Evolutionary conservation across 129 eudicot genomes (phyloP).

Genomic region (Ambrosia artemisiifolia): DNA sequence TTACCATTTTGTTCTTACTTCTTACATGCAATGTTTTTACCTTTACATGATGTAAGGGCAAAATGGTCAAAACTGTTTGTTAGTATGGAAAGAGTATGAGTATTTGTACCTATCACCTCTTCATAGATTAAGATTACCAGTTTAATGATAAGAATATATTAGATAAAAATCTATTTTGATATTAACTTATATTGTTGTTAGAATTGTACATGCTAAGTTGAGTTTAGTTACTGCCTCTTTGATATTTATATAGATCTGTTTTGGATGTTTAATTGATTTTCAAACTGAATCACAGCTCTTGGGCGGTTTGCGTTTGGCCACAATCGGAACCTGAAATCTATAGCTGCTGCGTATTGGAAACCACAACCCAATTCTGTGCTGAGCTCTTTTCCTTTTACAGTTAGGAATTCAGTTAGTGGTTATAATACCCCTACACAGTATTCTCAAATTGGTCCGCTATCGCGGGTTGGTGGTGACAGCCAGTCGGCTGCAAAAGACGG

Average conservation of each 20-base stretch:
- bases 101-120: neutral
- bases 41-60: neutral
- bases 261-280: neutral
- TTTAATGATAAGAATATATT: neutral
- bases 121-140: neutral
- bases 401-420: slow-evolving; percentile 66
- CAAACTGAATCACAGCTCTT: slow-evolving; percentile 58
- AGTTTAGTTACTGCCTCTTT: neutral
- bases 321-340: slow-evolving; percentile 80
- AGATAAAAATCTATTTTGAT: neutral
- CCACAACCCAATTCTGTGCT: slow-evolving; percentile 74
- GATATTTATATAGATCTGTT: neutral
- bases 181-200: neutral
- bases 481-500: slow-evolving; percentile 54
- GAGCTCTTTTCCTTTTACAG: slow-evolving; percentile 54
- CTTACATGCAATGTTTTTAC: neutral
- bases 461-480: slow-evolving; percentile 65
- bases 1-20: neutral
- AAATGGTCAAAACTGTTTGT: neutral
- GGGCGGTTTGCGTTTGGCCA: slow-evolving; percentile 96
- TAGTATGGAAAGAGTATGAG: neutral
- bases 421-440: slow-evolving; percentile 69
- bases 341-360: slow-evolving; percentile 86
- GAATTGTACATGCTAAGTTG: slow-evolving; percentile 1
- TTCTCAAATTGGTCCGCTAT: slow-evolving; percentile 68